A percentile compares a stretch with the other conserved stretches of the same genome.
Evolutionary conservation across 2,329 filamentous ascomycete genomes (phyloP).

Genomic region (Exophiala alcalophila): DNA sequence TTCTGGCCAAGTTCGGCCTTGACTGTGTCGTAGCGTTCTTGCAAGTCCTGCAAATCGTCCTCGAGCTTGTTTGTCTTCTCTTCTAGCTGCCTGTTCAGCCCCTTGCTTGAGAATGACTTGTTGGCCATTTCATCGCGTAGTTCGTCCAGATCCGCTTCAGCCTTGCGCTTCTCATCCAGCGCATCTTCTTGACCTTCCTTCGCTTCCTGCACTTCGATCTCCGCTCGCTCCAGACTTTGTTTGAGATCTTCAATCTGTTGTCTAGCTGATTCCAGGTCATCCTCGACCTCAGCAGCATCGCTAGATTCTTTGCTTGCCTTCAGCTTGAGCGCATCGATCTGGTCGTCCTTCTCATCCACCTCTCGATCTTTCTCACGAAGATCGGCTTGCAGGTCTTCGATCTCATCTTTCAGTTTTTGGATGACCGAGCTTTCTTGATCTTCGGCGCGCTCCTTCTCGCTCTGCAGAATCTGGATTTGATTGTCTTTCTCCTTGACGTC

Average conservation of each 20-base stretch:
- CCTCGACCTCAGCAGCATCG: constrained; percentile 48
- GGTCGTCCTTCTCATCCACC: constrained; percentile 71
- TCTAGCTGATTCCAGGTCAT: constrained; percentile 47
- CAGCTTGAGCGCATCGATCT: constrained; percentile 64
- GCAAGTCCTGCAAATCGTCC: constrained; percentile 58
- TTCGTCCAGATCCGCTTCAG: constrained; percentile 56
- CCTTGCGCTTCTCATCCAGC: constrained; percentile 50
- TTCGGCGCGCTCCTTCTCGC: constrained; percentile 57
- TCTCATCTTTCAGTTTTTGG: constrained; percentile 67
- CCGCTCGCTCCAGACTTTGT: constrained; percentile 40
- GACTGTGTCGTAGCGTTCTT: constrained; percentile 45
- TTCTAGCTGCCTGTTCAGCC: constrained; percentile 70
- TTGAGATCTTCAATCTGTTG: constrained; percentile 45
- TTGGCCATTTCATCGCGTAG: constrained; percentile 75
- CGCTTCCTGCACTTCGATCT: constrained; percentile 38
- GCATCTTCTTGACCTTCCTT: constrained; percentile 50
- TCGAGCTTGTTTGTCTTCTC: constrained; percentile 67
- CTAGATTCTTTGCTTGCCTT: constrained; percentile 43
- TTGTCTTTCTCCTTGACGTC: constrained; percentile 50
- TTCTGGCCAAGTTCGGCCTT: constrained; percentile 47
- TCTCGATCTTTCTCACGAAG: constrained; percentile 71
- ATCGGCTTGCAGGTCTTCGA: constrained; percentile 72
- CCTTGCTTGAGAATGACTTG: constrained; percentile 73
- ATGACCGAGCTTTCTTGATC: constrained; percentile 56
- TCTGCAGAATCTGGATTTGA: constrained; percentile 55